Evolutionary conservation across 2,329 filamentous ascomycete species (phyloP).

Genomic region (Aspergillus aculeatinus): DNA sequence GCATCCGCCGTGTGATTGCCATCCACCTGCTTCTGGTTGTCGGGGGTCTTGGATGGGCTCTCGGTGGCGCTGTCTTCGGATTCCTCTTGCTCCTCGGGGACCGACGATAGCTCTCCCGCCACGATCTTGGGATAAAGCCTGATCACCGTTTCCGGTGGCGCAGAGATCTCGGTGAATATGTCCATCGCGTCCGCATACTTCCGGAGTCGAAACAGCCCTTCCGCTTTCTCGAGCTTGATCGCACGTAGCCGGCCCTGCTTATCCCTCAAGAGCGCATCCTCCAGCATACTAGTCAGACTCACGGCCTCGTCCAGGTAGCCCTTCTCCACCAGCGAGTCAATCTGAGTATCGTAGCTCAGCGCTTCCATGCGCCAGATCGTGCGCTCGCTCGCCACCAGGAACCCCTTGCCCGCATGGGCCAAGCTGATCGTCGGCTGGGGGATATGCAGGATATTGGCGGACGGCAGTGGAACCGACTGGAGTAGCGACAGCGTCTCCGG

Average conservation of each 20-base stretch:
- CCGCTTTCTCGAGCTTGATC: slow-evolving; percentile 88
- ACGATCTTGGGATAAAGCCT: slow-evolving; percentile 79
- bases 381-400: slow-evolving; percentile 87
- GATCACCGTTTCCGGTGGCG: slow-evolving; percentile 85
- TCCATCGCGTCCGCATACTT: slow-evolving; percentile 86
- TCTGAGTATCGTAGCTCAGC: slow-evolving; percentile 84
- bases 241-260: slow-evolving; percentile 79
- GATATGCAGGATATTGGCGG: slow-evolving; percentile 82
- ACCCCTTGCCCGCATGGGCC: slow-evolving; percentile 94
- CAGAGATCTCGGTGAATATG: slow-evolving; percentile 84
- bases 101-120: slow-evolving; percentile 72
- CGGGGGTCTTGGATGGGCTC: slow-evolving; percentile 27
- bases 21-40: slow-evolving; percentile 27
- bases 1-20: slow-evolving; percentile 13
- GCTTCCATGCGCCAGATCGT: slow-evolving; percentile 96
- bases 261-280: slow-evolving; percentile 83
- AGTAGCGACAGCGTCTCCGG: slow-evolving; percentile 87
- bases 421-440: slow-evolving; percentile 89
- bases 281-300: slow-evolving; percentile 82
- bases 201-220: slow-evolving; percentile 74
- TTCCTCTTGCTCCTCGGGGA: slow-evolving; percentile 51
- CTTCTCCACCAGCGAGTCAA: slow-evolving; percentile 74
- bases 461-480: slow-evolving; percentile 78
- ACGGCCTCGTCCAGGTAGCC: slow-evolving; percentile 85
- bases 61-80: slow-evolving; percentile 31